A percentile compares a stretch with the other conserved stretches of the same genome.
These are phyloP conservation scores for Talaromyces liani DNA, from an alignment of 495 filamentous ascomycete genomes.

Conservation along the genomic window DNA sequence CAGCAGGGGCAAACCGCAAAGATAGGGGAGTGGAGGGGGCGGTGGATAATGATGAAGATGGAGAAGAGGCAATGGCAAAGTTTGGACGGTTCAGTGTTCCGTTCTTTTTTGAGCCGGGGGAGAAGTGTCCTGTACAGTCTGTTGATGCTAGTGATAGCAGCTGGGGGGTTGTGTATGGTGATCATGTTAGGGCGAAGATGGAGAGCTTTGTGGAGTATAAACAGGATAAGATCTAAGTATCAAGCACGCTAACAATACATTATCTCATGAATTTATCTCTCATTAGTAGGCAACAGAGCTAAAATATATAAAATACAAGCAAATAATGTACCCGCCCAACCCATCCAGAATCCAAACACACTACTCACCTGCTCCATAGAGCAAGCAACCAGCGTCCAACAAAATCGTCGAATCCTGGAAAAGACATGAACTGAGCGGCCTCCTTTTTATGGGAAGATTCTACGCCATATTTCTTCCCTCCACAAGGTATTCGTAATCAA, in stretches of 20 bases:
- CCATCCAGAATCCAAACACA: background rate
- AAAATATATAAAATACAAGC: no score
- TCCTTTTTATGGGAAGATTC: background rate
- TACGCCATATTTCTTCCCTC: slow-evolving; percentile 4
- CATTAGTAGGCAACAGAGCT: no score
- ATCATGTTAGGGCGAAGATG: slow-evolving; percentile 41
- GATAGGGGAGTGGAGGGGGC: slow-evolving; percentile 6
- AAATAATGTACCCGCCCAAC: background rate
- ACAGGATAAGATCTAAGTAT: background rate
- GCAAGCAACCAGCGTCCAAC: background rate
- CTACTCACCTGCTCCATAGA: background rate
- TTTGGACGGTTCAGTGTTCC: slow-evolving; percentile 36
- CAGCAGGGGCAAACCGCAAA: background rate
- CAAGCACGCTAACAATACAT: no score
- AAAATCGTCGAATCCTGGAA: background rate
- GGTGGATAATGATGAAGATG: slow-evolving; percentile 2
- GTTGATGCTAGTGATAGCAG: slow-evolving; percentile 20
- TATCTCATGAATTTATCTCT: no score
- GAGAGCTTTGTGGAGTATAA: slow-evolving; percentile 36
- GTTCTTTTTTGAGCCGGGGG: slow-evolving; percentile 45
- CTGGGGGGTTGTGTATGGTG: slow-evolving; percentile 31
- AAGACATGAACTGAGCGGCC: background rate
- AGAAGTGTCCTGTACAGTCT: slow-evolving; percentile 28
- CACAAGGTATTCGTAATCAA: background rate
- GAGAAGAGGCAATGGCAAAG: background rate